phyloP scores from a whole-genome alignment of 2,329 filamentous ascomycete species.

The Aureobasidium pullulans region DNA sequence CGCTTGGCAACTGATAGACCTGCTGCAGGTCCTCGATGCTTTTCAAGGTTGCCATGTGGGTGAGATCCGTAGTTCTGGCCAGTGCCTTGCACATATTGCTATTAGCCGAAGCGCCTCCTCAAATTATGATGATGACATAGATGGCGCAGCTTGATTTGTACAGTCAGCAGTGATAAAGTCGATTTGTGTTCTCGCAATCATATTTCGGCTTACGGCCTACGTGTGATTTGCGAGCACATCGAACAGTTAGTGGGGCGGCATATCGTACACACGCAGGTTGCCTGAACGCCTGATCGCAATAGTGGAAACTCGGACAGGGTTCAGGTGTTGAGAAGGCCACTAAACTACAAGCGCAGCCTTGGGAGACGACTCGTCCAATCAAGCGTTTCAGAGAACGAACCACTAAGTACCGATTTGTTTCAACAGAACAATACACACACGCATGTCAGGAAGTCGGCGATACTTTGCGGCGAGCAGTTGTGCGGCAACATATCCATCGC shows the following conservation, averaged over 20 bases:
- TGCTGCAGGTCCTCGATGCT: constrained; percentile 1
- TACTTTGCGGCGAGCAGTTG: not conserved
- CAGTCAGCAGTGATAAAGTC: not conserved
- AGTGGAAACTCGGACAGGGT: not conserved
- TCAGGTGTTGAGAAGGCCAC: not conserved
- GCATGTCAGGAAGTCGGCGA: not conserved
- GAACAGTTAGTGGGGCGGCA: not conserved
- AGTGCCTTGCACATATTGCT: not conserved
- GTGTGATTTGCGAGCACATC: not conserved
- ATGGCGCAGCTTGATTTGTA: not conserved
- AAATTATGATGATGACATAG: not conserved
- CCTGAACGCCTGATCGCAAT: not conserved
- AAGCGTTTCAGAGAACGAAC: not conserved
- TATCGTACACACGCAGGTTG: not conserved
- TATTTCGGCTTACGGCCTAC: not conserved
- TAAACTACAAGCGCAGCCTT: not conserved
- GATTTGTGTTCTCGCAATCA: not conserved
- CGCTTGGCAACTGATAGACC: not conserved
- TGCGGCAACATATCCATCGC: not conserved
- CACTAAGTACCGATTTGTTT: not conserved
- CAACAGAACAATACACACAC: not conserved
- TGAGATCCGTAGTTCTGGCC: not conserved
- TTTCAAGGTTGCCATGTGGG: not conserved
- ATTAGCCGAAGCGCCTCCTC: not conserved
- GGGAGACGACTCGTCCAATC: not conserved